phyloP scores from a whole-genome alignment of 2,329 filamentous ascomycete species.

The Diplodia corticola region DNA sequence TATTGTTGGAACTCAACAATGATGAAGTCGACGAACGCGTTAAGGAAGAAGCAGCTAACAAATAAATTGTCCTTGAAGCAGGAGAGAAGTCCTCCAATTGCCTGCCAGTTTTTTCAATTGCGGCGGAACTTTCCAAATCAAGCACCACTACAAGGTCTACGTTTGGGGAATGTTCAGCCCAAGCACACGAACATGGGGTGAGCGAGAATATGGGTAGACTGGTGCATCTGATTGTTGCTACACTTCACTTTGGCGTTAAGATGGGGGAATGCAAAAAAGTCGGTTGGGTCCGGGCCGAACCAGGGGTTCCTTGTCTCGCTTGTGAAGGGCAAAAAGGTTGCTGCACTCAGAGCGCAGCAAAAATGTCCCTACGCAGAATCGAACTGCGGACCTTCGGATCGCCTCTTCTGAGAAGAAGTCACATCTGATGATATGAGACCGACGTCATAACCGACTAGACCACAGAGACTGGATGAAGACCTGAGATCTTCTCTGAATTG shows the following conservation, averaged over 20 bases:
- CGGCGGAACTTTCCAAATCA: not conserved
- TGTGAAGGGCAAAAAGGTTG: not conserved
- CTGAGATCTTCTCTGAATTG: not conserved
- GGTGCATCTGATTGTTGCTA: too few relatives aligned
- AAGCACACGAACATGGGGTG: too few relatives aligned
- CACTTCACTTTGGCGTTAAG: too few relatives aligned
- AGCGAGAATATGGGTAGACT: too few relatives aligned
- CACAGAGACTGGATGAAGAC: conserved; percentile 4
- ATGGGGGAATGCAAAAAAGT: too few relatives aligned
- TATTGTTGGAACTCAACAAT: not conserved
- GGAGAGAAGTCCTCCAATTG: not conserved
- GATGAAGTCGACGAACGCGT: not conserved
- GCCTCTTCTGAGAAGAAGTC: conserved; percentile 19
- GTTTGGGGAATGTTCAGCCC: too few relatives aligned
- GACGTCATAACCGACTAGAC: conserved; percentile 24
- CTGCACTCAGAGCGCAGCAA: not conserved
- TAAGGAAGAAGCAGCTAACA: not conserved
- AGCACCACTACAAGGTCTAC: not conserved
- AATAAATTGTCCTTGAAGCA: not conserved
- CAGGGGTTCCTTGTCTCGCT: not conserved
- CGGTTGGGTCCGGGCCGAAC: not conserved
- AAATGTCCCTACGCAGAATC: conserved; percentile 16
- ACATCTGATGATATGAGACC: conserved; percentile 20
- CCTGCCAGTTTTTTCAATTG: not conserved
- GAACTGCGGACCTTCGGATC: conserved; percentile 22